Evolutionary conservation across 345 rosid genomes (phyloP).

Genomic region (Eucalyptus shirleyi): DNA sequence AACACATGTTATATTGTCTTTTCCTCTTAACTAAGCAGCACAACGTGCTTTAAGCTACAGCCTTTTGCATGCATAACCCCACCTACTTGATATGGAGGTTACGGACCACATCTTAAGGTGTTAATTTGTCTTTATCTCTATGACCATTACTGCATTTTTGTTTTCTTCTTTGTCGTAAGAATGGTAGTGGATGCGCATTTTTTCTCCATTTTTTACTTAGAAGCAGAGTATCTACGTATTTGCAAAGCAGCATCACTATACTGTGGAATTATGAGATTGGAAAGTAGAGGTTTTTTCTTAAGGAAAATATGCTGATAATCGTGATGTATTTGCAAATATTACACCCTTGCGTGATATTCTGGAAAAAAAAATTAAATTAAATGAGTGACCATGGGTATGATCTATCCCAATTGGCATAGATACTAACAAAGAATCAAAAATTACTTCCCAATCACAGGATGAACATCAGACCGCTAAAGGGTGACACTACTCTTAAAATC

Average conservation of each 20-base stretch:
- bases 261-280: neutral
- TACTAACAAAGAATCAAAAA: neutral
- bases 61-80: neutral
- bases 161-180: neutral
- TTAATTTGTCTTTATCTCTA: neutral
- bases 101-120: neutral
- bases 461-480: neutral
- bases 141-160: neutral
- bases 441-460: neutral
- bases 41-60: neutral
- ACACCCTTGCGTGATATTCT: neutral
- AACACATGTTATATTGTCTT: neutral
- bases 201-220: neutral
- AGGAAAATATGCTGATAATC: neutral
- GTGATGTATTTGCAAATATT: neutral
- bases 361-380: neutral
- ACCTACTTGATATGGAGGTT: neutral
- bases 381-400: neutral
- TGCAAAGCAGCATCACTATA: neutral
- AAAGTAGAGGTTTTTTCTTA: neutral
- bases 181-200: neutral
- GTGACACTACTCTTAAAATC: neutral
- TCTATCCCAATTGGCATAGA: neutral
- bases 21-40: neutral
- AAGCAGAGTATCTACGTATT: neutral